Conservation (phyloP, 257 asterid genomes). For the Cordia subcordata region DNA sequence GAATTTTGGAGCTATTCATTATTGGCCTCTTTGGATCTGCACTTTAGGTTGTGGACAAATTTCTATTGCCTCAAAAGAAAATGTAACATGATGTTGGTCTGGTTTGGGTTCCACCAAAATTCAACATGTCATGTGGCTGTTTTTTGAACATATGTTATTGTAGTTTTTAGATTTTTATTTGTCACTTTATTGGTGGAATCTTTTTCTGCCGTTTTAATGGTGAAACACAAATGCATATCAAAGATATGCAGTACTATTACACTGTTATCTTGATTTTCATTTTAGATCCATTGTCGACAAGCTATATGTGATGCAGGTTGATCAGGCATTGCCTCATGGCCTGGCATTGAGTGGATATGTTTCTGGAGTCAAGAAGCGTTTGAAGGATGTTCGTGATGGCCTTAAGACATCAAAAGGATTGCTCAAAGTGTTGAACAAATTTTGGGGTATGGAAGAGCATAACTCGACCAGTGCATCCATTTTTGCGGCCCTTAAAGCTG, state of each 20-base stretch:
- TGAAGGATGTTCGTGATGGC: conserved; percentile 60
- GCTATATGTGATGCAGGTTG: conserved; percentile 31
- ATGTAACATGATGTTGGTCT: conserved; percentile 33
- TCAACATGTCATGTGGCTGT: conserved; percentile 45
- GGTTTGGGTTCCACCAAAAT: conserved; percentile 44
- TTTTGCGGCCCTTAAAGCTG: conserved; percentile 63
- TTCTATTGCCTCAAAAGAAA: conserved; percentile 12
- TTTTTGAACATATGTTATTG: conserved; percentile 17
- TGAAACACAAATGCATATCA: background rate
- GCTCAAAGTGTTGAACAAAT: conserved; percentile 51
- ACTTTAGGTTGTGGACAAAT: conserved; percentile 32
- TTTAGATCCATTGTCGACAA: background rate
- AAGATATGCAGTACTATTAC: background rate
- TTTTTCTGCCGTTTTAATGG: background rate
- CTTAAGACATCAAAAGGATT: conserved; percentile 75
- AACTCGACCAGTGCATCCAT: conserved; percentile 54
- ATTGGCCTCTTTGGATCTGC: conserved; percentile 16
- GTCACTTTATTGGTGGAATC: background rate
- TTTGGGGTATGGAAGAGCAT: conserved; percentile 53
- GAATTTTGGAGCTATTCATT: conserved; percentile 14
- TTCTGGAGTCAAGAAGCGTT: conserved; percentile 30
- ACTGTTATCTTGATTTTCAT: conserved; percentile 3
- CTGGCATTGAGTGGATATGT: conserved; percentile 32
- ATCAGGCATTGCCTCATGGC: conserved; percentile 34
- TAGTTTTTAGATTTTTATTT: background rate